These are phyloP conservation scores for Nigrospora oryzae DNA, from an alignment of 2,329 filamentous ascomycete species.

Conservation along the genomic window DNA sequence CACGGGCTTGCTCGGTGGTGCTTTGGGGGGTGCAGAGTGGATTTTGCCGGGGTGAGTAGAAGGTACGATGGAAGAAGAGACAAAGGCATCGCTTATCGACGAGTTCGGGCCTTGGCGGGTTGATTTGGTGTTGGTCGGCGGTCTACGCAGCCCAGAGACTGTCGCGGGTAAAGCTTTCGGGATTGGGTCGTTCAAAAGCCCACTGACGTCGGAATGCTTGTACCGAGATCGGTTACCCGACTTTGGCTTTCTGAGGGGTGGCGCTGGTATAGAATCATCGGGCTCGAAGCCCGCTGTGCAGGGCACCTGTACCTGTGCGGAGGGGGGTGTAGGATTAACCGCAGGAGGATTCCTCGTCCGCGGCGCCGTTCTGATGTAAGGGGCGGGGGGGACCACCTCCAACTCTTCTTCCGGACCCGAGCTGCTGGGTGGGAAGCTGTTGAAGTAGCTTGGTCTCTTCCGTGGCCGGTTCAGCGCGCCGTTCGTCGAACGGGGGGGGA, in stretches of 20 bases:
- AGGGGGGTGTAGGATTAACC: constrained; percentile 20
- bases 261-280: neutral
- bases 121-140: too few species aligned
- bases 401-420: constrained; percentile 19
- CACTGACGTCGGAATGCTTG: neutral
- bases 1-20: too few species aligned
- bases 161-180: neutral
- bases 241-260: neutral
- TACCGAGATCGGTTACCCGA: neutral
- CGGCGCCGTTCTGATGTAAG: constrained; percentile 9
- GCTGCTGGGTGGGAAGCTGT: constrained; percentile 15
- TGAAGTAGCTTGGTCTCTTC: constrained; percentile 1
- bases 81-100: too few species aligned
- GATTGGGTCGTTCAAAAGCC: neutral
- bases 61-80: too few species aligned
- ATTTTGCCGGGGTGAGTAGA: too few species aligned
- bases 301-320: constrained; percentile 19
- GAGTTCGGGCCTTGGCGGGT: too few species aligned
- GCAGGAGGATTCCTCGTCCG: constrained; percentile 13
- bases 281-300: constrained; percentile 14
- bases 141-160: neutral
- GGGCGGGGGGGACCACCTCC: constrained; percentile 19
- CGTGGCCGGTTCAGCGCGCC: constrained; percentile 3
- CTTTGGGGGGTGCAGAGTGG: too few species aligned
- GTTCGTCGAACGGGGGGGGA: constrained; percentile 12